Evolutionary conservation across 2,329 filamentous ascomycete genomes (phyloP), one percentile per base, ranked within the genome.

Genomic region (Penicillium olsonii): DNA sequence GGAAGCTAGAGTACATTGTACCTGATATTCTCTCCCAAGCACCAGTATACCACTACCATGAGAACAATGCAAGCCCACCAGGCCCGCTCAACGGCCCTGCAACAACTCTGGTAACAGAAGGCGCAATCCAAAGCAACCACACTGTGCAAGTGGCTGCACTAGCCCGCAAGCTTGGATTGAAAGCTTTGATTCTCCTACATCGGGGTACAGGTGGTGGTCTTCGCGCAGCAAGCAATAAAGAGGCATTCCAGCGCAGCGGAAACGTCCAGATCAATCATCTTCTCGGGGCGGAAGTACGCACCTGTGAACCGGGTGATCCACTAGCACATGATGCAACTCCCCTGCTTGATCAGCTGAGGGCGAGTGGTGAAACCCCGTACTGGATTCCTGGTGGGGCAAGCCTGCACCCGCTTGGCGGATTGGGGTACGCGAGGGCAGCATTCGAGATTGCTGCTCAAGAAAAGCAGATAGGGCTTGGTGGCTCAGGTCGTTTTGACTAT

Each of bases 271-370:
- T 67, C 22, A 54, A 62, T 29, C 54, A 64, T 52, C 43, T 71
- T 44, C 40, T 67, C 11, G 54, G 65, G 56, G 46, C 73, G 70
- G 18, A 68, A 63, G 60, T 83, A 73, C 50, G 84, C 73, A 18
- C 80, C 67, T 61, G 84, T 71, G 29, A 88, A 61, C 45, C 87
- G 72, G 19, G 87, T 67, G 54, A 88, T 78, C 48, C 61, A 0
- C 45, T 65, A 3, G 44, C 58, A 11, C 34, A 46, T 2, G 57
- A 61, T 38, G 54, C 57, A 7, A 49, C 42, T 1, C 50, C 55
- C 4, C 48, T 68, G 5, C 45, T 71, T 26, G 48, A 61, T 12
- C 56, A 58, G 6, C 49, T 71, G 31, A 26, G 48, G 19, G 39
- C 42, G 2, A n/a, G 37, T 0, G 56, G 58, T 0, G 50, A 62